Evolutionary conservation across 2,329 filamentous ascomycete species (phyloP).

Genomic region (Chaetothyriales sp.): DNA sequence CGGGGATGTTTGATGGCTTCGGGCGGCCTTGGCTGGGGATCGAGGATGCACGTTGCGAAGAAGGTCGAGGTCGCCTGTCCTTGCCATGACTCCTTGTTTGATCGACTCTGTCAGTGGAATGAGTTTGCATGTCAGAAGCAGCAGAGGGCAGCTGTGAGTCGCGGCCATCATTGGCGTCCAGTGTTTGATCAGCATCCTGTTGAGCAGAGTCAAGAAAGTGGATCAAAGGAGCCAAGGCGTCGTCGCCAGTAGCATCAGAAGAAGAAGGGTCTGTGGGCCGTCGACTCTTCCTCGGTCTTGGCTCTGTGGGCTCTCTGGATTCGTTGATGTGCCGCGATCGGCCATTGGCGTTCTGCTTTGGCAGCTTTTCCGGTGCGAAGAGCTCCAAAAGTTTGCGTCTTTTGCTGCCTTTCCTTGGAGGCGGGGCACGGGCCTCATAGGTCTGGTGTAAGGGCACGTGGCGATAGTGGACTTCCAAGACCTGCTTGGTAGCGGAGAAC

Average conservation of each 20-base stretch:
- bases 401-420: conserved; percentile 11
- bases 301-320: conserved; percentile 4
- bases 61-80: neutral
- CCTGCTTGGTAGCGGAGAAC: conserved; percentile 16
- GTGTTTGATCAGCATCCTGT: neutral
- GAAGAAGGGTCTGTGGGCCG: neutral
- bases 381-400: conserved; percentile 13
- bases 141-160: neutral
- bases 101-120: neutral
- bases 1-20: conserved; percentile 1
- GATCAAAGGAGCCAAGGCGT: conserved; percentile 12
- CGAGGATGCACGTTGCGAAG: neutral
- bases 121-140: neutral
- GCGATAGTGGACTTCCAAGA: conserved; percentile 14
- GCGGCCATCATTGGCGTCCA: neutral
- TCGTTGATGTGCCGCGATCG: conserved; percentile 2
- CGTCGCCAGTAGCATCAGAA: neutral
- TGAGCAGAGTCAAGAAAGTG: conserved; percentile 13
- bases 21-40: neutral
- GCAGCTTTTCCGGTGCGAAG: conserved; percentile 12
- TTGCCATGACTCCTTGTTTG: neutral
- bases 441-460: conserved; percentile 16
- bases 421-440: conserved; percentile 14
- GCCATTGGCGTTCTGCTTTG: conserved; percentile 2
- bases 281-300: conserved; percentile 1